Conservation (phyloP, 108 stramenopile genomes). For the Skeletonema marinoi region DNA sequence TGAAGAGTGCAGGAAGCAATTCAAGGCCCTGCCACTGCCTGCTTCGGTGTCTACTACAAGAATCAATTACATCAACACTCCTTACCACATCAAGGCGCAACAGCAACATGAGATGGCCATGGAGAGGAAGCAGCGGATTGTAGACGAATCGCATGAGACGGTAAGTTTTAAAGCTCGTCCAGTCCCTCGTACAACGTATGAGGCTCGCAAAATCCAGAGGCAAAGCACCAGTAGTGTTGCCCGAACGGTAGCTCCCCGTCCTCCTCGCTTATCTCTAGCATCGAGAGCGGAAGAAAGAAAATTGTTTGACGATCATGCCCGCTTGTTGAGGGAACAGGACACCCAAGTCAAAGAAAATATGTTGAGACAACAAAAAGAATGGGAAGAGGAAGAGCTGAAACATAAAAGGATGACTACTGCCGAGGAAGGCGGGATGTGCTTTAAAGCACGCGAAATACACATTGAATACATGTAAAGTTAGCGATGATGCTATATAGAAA, state of each 20-base stretch:
- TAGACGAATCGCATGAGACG: background rate
- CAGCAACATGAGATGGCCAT: conserved; percentile 14
- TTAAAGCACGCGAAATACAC: conserved; percentile 10
- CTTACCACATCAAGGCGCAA: conserved; percentile 24
- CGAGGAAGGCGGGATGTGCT: conserved; percentile 34
- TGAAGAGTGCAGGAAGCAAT: conserved; percentile 37
- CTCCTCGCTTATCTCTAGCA: conserved; percentile 27
- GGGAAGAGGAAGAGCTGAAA: conserved; percentile 29
- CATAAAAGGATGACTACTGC: conserved; percentile 5
- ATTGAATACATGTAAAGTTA: conserved; percentile 19
- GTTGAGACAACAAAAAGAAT: background rate
- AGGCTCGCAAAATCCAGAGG: conserved; percentile 5
- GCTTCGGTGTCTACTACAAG: background rate
- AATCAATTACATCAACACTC: background rate
- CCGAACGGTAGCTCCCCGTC: conserved; percentile 3
- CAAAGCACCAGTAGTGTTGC: background rate
- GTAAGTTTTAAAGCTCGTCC: conserved; percentile 19
- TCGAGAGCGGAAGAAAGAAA: conserved; percentile 22
- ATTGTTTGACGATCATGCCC: conserved; percentile 23
- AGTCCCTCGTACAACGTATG: conserved; percentile 23
- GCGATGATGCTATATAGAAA: background rate
- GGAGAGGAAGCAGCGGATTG: conserved; percentile 9
- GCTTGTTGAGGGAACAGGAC: conserved; percentile 4
- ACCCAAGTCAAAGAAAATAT: conserved; percentile 1
- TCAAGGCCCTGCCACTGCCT: conserved; percentile 21